Base-by-base conservation (phyloP, 2,329 filamentous ascomycete species). In the Venturia oleaginea region DNA sequence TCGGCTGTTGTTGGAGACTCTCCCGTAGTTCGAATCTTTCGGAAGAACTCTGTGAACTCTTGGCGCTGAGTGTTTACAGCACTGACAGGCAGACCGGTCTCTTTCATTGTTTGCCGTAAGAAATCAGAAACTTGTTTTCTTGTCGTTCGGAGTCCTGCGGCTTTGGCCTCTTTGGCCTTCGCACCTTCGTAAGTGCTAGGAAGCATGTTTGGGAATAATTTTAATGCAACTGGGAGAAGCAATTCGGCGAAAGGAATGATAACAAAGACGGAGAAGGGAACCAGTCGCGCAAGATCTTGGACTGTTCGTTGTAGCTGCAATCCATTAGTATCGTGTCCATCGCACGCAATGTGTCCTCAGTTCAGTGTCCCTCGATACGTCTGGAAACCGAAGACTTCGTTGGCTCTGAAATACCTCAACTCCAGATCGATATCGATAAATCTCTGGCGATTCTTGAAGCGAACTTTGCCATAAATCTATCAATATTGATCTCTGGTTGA, bases 231-330 rank as follows among this genome's bases (percentile, higher is more conserved):
- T 1, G 94, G 94, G 27, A 97, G 85, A 55, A 99, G 84, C 42
- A 97, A 81, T 79, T 99, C 94, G 65, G 92, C 94, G 69, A 99
- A 96, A 1, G 94, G 94, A 46, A 99, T 92, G 69, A 99, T 93
- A 71, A 99, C 84, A 77, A 99, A 99, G 70, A 97, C 89, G 8
- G 92, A 96, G 77, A 99, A 99, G 19, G 94, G 94, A 17, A 99
- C 90, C 66, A 99, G 80, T 19, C 94, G 92, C 40, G 86, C 92
- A 59, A 99, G 83, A 79, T 99, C 94, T 76, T 95, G 91, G 19
- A 97, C 91, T 13, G 94, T 99, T 72, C 94, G 86, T 79, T 90
- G 87, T 65, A 99, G 82, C 83, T 85, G 68, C 64, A 63, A 34
- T 19, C 30, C 30, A 34, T 57, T 34, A 57, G 51, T 27, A 57